Conservation (phyloP, 352 stramenopile species). For the Pythium dissotocum region DNA sequence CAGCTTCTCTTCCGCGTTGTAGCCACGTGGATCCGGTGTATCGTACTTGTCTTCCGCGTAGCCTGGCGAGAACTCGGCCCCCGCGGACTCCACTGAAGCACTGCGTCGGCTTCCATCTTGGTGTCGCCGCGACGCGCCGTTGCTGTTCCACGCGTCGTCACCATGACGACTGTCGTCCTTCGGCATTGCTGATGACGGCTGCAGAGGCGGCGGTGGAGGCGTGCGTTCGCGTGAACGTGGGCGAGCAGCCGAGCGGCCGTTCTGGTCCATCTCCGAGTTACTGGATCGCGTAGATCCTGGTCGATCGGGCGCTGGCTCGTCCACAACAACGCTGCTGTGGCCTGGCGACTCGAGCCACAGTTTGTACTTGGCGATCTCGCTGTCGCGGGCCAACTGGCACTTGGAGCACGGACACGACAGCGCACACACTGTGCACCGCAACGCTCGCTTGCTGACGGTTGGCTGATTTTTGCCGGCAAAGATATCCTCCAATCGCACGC, state of each 20-base stretch:
- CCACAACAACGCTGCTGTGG: not conserved
- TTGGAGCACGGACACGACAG: constrained; percentile 56
- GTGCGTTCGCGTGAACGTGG: not conserved
- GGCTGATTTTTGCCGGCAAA: constrained; percentile 72
- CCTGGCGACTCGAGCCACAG: constrained; percentile 26
- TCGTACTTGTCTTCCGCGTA: constrained; percentile 19
- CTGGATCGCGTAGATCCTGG: not conserved
- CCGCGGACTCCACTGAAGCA: not conserved
- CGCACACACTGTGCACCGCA: constrained; percentile 66
- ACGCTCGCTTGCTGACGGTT: constrained; percentile 57
- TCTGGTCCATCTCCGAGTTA: not conserved
- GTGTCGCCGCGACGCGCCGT: not conserved
- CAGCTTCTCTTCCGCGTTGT: constrained; percentile 18
- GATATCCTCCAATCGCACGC: constrained; percentile 70
- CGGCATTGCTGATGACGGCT: not conserved
- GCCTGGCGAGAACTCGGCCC: not conserved
- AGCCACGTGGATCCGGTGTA: not conserved
- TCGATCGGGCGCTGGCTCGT: not conserved
- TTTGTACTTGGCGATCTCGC: constrained; percentile 33
- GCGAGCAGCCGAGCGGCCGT: not conserved
- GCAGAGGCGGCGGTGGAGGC: not conserved
- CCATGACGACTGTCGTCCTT: not conserved
- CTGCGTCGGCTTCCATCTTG: not conserved
- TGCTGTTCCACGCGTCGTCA: not conserved
- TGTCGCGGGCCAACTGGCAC: constrained; percentile 42